Base-by-base conservation (phyloP, 495 filamentous ascomycete species). In the Hypomontagnella submonticulosa region DNA sequence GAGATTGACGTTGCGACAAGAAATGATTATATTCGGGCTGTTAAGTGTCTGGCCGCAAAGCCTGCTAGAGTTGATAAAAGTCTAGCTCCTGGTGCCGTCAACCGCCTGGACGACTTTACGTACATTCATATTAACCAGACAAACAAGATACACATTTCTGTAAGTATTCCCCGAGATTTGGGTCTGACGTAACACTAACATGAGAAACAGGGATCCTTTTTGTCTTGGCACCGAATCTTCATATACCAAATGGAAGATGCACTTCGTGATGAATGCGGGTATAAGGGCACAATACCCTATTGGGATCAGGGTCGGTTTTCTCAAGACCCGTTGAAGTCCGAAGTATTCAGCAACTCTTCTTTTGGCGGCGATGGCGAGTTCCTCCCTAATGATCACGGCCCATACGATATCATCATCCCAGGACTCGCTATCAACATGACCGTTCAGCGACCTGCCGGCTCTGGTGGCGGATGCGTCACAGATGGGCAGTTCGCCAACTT, bases 61-160 rank as follows among this genome's bases (percentile, higher is more conserved):
- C 84, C 88, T 2, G 73, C 86, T 1, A 82, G 71, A 42, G 79
- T 54, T 73, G 79, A 60, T 51, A 71, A 18, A 16, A 68, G 10
- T 23, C 43, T 67, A 65, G 71, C 72, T 44, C 76, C 77, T 13
- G 79, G 77, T 3, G 74, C 76, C 30, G 69, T 75, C 23, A 69
- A 71, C 10, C 67, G 77, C 16, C 23, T 84, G 59, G 90, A 92
- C 75, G 88, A 92, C 71, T 90, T 92, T 57, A 80, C 86, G 34
- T 85, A 77, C 5, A 82, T 83, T 1, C 90, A 92, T 71, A 83
- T 88, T 63, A 83, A 84, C 59, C 78, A 87, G 66, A 88, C 86
- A 0, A 57, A 77, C 4, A 57, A 62, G 6, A 88, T 91, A 59
- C 89, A 92, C 61, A 80, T 78, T 44, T 85, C 85, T 4, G 73